Evolutionary conservation across 2,329 filamentous ascomycete genomes (phyloP), one percentile per base, ranked within the genome.

Genomic region (Aspergillus flavus): DNA sequence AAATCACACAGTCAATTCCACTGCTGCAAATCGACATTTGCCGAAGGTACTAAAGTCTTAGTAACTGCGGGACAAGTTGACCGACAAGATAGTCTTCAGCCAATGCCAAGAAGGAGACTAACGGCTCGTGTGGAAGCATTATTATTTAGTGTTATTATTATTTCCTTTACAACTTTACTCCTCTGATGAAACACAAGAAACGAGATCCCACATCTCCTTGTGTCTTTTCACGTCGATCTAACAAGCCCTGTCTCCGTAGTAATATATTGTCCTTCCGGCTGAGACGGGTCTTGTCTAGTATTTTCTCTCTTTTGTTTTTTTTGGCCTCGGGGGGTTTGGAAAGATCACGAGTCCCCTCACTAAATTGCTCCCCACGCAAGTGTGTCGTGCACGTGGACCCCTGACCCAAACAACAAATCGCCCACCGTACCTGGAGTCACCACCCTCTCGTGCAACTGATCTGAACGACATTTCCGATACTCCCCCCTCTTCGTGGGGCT

Each of bases 361-460:
- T 21, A 52, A 52, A 32, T 52, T 32, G 9, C 58, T 59, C 43
- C 61, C 55, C 64, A 62, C 58, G 32, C 60, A 41, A 64, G 45
- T 66, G 52, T 53, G 58, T 59, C 61, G 54, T 59, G 68, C 70
- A 72, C 70, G 69, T 72, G 70, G 69, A 70, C 70, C 69, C 70
- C 70, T 72, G 70, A 71, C 69, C 68, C 66, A 68, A 69, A 69
- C 67, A 67, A 64, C 62, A 59, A 60, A 43, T 52, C 58, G 26
- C 50, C 57, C 50, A 43, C 48, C 59, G 58, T 57, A 36, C 39
- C 32, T 41, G 45, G 28, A 32, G 36, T 56, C 21, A 26, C 34
- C 30, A 59, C 48, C 36, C 28, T 30, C 23, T 48, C 58, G 48
- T 26, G 48, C 34, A 26, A 43, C 65, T 60, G 64, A 57, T 58